Percentiles rank a stretch among this genome's conserved stretches.
Evolutionary conservation across 1,284 basidiomycete species (phyloP).

Genomic region (Prillingera fragicola): DNA sequence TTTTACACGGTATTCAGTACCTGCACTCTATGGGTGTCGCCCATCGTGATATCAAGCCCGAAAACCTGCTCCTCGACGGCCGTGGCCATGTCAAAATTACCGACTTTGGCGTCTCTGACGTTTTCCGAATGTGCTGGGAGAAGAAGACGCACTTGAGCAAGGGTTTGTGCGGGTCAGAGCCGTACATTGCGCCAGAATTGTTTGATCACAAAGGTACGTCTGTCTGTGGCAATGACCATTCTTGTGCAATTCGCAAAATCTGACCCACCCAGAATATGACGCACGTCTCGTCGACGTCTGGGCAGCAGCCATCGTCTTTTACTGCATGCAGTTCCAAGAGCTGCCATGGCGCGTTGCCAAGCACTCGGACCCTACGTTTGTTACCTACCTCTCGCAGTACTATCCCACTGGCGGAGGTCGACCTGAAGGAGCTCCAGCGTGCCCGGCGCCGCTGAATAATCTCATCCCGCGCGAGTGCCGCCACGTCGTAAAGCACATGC

Average conservation of each 20-base stretch:
- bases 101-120: slow-evolving; percentile 96
- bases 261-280: slow-evolving; percentile 70
- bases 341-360: slow-evolving; percentile 96
- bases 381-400: slow-evolving; percentile 70
- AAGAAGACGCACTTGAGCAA: slow-evolving; percentile 94
- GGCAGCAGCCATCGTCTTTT: slow-evolving; percentile 95
- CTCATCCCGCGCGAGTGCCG: slow-evolving; percentile 81
- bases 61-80: slow-evolving; percentile 91
- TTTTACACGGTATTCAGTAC: slow-evolving; percentile 74
- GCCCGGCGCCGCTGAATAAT: slow-evolving; percentile 62
- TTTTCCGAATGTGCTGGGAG: slow-evolving; percentile 98
- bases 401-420: slow-evolving; percentile 26
- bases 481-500: slow-evolving; percentile 82
- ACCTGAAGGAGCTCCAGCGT: slow-evolving; percentile 16
- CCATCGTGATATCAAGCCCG: slow-evolving; percentile 96
- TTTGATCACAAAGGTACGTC: slow-evolving; percentile 89
- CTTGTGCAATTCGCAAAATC: no score
- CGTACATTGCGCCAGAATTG: slow-evolving; percentile 97
- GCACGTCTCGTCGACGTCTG: slow-evolving; percentile 95
- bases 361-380: slow-evolving; percentile 72
- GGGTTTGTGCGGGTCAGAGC: slow-evolving; percentile 93
- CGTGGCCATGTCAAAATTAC: slow-evolving; percentile 97
- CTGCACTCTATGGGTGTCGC: slow-evolving; percentile 77
- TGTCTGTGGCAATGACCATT: no score
- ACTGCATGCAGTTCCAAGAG: slow-evolving; percentile 96